Evolutionary conservation across 768 basidiomycete species (phyloP), one percentile per base, ranked within the genome.

Genomic region (Suillus occidentalis): DNA sequence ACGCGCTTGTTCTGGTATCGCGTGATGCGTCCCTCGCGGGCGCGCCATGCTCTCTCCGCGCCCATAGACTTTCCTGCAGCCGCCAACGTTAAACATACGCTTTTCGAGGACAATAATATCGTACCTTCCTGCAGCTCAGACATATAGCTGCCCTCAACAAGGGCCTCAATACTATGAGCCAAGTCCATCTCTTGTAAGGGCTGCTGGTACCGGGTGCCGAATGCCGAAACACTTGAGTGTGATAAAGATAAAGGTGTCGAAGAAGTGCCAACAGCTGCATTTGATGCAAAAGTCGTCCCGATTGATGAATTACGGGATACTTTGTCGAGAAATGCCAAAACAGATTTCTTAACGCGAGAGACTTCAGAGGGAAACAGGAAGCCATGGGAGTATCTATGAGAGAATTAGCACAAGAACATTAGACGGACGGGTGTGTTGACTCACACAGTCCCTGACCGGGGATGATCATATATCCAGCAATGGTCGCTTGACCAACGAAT

Each of bases 391-490:
- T 98, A 97, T 13, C 93, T 94, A 71, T 13, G n/a, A 8, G 12
- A 63, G 61, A 20, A 31, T 67, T 25, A 65, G 59, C 57, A 63
- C 7, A 50, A 62, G 63, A 56, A 68, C 57, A 28, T 28, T 43
- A 39, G 40, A 66, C 28, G 42, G 22, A 43, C 36, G 22, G 34
- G 47, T 63, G 42, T 40, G 42, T 55, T 36, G 60, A 31, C 92
- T 72, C 81, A 95, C 88, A 97, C 95, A 22, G 96, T 97, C 57
- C 92, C 91, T 18, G 92, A 88, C 58, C 94, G 89, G 2, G 97
- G 97, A 77, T 98, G 97, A 73, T 99, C 96, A 77, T 99, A 98
- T 68, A 99, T 94, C 93, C 94, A 97, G 77, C 97, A 99, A 34
- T 90, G 86, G 73, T 99, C 96, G 69, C 91, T 89, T 39, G 84